Evolutionary conservation across 1,139 yeast genomes (phyloP), one percentile per base, ranked within the genome.

Genomic region (Lodderomyces theae): DNA sequence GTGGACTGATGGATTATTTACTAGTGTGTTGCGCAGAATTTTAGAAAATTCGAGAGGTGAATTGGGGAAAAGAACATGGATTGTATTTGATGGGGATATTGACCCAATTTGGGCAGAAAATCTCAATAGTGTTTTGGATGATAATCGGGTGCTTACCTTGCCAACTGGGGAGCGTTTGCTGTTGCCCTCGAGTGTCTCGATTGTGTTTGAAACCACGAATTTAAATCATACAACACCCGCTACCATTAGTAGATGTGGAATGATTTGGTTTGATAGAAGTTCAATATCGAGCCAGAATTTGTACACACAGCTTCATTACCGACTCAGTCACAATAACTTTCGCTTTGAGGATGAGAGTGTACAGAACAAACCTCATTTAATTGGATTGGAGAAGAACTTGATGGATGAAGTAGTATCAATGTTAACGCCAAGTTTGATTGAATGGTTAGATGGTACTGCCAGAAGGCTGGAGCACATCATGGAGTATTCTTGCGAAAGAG

Each of bases 51-150:
- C 77, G 9, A 64, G 85, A 34, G 88, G 87, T 2, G 88, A 82
- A 50, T 58, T 61, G 17, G 53, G 63, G 3, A 80, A 76, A 45
- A 63, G 74, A 1, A 74, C 80, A 15, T 89, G 96, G 95, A 75
- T 92, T 46, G 74, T 90, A 0, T 86, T 92, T 57, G 97, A 90
- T 61, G 95, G 97, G 35, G 97, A 88, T 51, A 79, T 92, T 33
- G 97, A 92, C 56, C 97, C 98, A 0, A 81, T 79, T 40, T 92
- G 97, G 95, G 89, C 89, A 1, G 98, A 92, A 53, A 86, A 86
- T 46, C 66, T 92, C 50, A 92, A 92, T 60, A 84, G 95, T 66
- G 94, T 89, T 10, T 69, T 92, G 24, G 98, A 92, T 61, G 97
- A 92, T 52, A 92, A 89, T 58, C 80, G 77, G 50, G 53, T 86